Evolutionary conservation across 345 rosid species (phyloP), one percentile per base, ranked within the genome.

Genomic region (Murraya koenigii): DNA sequence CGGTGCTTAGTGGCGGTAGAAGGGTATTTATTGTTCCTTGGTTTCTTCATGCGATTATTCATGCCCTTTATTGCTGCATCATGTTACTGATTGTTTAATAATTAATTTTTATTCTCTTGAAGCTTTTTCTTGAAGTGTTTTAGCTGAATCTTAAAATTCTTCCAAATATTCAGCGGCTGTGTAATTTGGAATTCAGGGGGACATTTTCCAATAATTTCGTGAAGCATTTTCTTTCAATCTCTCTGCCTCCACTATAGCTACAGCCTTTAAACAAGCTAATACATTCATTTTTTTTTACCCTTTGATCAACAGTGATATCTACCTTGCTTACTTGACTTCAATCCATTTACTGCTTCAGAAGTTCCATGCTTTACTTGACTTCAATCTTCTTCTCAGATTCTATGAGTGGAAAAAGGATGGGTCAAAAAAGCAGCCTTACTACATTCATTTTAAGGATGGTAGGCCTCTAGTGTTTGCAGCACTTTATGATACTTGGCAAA

Each of bases 371-470:
- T 78, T 70, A 26, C 10, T 33, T 38, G 52, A 59, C 55, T 58
- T 78, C 33, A 44, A 72, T 66, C 7, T 54, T 59, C 63, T 44
- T 20, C 78, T 69, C 86, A 92, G 99, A 83, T 95, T 95, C 84
- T 95, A 92, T 75, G 99, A 95, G 88, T 95, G 99, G 98, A 95
- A 90, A 78, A 95, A 91, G 75, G 97, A 93, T 77, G 97, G 93
- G 39, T 89, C 99, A 2, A 93, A 89, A 73, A 93, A 90, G 84
- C 99, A 93, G 83, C 98, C 99, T 10, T 92, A 90, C 85, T 90
- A 90, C 81, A 81, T 95, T 78, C 97, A 93, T 87, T 95, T 90
- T 82, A 88, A 86, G 89, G 94, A 92, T 83, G 92, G 83, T 32
- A 86, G 92, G 80, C 94, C 99, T 80, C 88, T 95, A 20, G 94